Evolutionary conservation across 768 basidiomycete species (phyloP), one percentile per base, ranked within the genome.

Genomic region (Zangia roseola): DNA sequence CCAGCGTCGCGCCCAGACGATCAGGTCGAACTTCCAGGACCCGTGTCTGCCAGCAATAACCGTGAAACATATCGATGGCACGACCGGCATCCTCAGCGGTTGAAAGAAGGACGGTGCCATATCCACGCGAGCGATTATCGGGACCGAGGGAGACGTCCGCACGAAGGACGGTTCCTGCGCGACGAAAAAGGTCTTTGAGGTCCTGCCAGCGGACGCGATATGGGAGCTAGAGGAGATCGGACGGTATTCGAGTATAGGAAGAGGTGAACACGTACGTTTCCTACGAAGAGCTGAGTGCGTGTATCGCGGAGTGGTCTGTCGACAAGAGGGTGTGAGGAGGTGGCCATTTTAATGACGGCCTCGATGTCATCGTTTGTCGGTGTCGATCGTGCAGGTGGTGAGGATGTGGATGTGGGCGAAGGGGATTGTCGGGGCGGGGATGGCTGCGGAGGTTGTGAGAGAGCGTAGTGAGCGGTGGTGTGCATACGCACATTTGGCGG

Each of bases 161-260:
- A 41, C 88, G 77, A 31, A 91, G 72, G 54, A 94, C 84, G 24
- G 90, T 97, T 35, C 97, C 97, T 6, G 95, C 91, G 56, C 91
- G 88, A 31, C 95, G 83, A 69, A 99, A 97, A 44, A 99, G 82
- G 67, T 99, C 95, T 60, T 99, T 98, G 54, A 99, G 81, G 73
- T 99, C 97, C 73, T 99, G 97, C 97, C 97, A 99, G 47, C 97
- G 84, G 33, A 97, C 94, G 52, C 95, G 79, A 70, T 95, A 98
- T 0, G 97, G 97, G 21, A 99, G 81, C 93, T 94, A 58, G 28
- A 45, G n/a, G 10, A 12, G 23, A 35, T n/a, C 39, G 17, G 36
- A 46, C 23, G 25, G 40, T 23, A 1, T 7, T 37, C 25, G 31
- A 10, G 41, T 35, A 40, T 20, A 48, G n/a, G 47, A 39, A 34